phyloP scores from a whole-genome alignment of 345 rosid genomes.

The Pistacia atlantica region DNA sequence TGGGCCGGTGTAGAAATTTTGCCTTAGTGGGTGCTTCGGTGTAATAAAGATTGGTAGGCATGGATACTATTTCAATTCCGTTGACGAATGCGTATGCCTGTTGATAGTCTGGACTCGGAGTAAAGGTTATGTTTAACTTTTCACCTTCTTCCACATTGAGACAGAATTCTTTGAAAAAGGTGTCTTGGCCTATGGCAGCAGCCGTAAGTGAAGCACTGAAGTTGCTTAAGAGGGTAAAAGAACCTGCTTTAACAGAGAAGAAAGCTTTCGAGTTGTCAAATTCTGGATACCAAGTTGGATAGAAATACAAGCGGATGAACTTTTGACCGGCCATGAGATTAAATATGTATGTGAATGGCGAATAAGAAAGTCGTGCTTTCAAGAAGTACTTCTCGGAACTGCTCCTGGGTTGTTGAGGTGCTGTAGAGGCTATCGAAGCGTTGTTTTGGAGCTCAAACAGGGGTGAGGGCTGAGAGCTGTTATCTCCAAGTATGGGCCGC shows the following conservation, averaged over 20 bases:
- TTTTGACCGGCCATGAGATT: not conserved
- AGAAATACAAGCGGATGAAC: constrained; percentile 10
- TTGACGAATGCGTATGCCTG: not conserved
- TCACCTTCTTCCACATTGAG: not conserved
- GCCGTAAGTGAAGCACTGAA: not conserved
- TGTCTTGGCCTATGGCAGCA: no score
- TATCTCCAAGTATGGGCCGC: no score
- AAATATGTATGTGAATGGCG: not conserved
- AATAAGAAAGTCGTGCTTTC: not conserved
- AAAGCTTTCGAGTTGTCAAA: not conserved
- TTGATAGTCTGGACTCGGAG: not conserved
- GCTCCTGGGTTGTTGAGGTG: no score
- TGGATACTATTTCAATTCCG: constrained; percentile 4
- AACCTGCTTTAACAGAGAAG: not conserved
- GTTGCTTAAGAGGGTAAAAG: not conserved
- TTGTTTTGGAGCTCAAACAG: no score
- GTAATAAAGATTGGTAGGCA: constrained; percentile 2
- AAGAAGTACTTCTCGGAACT: not conserved
- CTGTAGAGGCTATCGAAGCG: no score
- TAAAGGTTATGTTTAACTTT: not conserved
- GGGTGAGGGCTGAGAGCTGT: no score
- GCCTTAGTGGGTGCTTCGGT: not conserved
- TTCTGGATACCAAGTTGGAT: not conserved
- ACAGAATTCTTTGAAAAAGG: not conserved
- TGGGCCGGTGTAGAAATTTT: no score